Base-by-base conservation (phyloP, 805 yeast genomes). In the Jamesozyma spencerorum region DNA sequence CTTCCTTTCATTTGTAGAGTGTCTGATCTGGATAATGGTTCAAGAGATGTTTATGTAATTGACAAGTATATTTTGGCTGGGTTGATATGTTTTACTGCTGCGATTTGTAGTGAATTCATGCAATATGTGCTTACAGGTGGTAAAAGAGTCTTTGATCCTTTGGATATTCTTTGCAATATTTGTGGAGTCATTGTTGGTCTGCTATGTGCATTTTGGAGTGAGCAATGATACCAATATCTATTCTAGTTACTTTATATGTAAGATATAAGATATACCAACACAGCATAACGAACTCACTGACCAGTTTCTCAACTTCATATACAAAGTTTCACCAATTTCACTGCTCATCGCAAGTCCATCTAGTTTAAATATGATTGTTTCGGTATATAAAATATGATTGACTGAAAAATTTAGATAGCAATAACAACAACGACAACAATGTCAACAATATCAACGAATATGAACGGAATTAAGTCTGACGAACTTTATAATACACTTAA, bases 31-130 rank as follows among this genome's bases (percentile, higher is more conserved):
- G 17, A 18, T 4, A 32, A 26, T 27, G 15, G 32, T 13, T 7
- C 14, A 14, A 26, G 8, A 11, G 17, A 10, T 15, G 18, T 4
- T 18, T 3, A 30, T 18, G 11, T 20, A 8, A 32, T 51, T 4
- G 39, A 45, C 36, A 58, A 58, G 34, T 54, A 50, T 33, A 12
- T 40, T 12, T 22, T 71, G 29, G 65, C 75, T 0, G 44, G 72
- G 7, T 13, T 62, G 0, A 47, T 65, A 3, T 75, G 81, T 50
- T n/a, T 70, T 2, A 64, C 62, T 2, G 79, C 70, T 0, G 61
- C 73, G 12, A 52, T 75, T 3, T 61, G 63, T 2, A 77, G 77
- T 58, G 84, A 77, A 49, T 58, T 69, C 36, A 40, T 68, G 1
- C 84, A 77, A 47, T 15, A 13, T 12, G n/a, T 44, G 1, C n/a